Conservation (phyloP, 805 yeast species). For the Metschnikowia drakensbergensis region DNA sequence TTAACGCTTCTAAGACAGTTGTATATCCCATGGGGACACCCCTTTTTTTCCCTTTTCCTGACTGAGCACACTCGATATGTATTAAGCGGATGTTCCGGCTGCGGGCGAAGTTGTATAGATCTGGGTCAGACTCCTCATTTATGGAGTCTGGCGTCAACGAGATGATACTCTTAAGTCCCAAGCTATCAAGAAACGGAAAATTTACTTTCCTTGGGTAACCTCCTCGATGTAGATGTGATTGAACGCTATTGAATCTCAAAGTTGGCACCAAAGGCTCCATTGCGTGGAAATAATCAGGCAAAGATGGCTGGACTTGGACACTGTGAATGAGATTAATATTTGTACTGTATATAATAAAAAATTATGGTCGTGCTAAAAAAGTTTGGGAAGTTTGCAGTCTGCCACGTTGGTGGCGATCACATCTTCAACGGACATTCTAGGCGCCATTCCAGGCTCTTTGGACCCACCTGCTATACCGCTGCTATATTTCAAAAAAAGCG, state of each 20-base stretch:
- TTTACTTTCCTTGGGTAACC: conserved; percentile 81
- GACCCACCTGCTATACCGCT: conserved; percentile 77
- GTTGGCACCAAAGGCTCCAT: conserved; percentile 58
- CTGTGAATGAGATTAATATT: neutral
- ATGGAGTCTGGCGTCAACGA: conserved; percentile 79
- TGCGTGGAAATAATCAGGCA: neutral
- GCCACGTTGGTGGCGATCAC: conserved; percentile 68
- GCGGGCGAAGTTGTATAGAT: conserved; percentile 49
- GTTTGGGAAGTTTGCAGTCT: conserved; percentile 43
- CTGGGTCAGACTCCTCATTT: conserved; percentile 47
- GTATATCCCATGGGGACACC: conserved; percentile 75
- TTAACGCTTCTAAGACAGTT: conserved; percentile 57
- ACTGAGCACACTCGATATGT: conserved; percentile 64
- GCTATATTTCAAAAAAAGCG: conserved; percentile 67
- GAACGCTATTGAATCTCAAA: conserved; percentile 67
- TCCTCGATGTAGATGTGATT: conserved; percentile 72
- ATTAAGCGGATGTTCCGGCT: conserved; percentile 54
- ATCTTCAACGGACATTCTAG: conserved; percentile 77
- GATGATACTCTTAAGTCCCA: conserved; percentile 66
- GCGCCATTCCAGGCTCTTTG: conserved; percentile 48
- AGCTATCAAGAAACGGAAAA: conserved; percentile 59
- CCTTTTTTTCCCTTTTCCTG: conserved; percentile 77
- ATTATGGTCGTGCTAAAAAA: conserved; percentile 7
- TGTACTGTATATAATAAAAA: conserved; percentile 3
- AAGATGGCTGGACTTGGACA: neutral